These are phyloP conservation scores for Styphnolobium japonicum DNA, from an alignment of 306 rosid species.

Conservation along the genomic window DNA sequence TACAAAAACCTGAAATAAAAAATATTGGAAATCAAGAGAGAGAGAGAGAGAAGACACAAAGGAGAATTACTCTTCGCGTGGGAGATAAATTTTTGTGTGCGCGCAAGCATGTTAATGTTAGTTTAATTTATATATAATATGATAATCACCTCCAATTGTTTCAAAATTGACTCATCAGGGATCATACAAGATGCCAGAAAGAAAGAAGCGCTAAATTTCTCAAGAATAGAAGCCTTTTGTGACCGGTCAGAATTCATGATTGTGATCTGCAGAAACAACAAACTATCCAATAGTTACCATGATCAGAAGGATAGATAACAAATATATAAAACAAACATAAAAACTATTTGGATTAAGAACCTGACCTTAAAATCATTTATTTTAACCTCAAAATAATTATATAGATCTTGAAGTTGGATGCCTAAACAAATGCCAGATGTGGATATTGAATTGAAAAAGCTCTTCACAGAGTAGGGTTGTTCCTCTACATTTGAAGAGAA, in stretches of 20 bases:
- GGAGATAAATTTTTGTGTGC: not conserved
- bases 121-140: not conserved
- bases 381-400: slow-evolving; percentile 59
- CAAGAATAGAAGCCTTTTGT: slow-evolving; percentile 48
- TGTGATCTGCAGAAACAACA: slow-evolving; percentile 48
- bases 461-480: slow-evolving; percentile 34
- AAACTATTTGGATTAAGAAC: not conserved
- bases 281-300: slow-evolving; percentile 2
- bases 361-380: slow-evolving; percentile 69
- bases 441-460: slow-evolving; percentile 44
- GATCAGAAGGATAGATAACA: slow-evolving; percentile 15
- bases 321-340: slow-evolving; percentile 18
- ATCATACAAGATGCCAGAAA: slow-evolving; percentile 58
- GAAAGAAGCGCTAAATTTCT: slow-evolving; percentile 55
- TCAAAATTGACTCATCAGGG: slow-evolving; percentile 62
- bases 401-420: slow-evolving; percentile 56
- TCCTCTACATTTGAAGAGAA: slow-evolving; percentile 39
- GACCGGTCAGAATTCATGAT: slow-evolving; percentile 44
- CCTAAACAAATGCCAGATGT: slow-evolving; percentile 26
- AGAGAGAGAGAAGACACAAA: not conserved
- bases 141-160: slow-evolving; percentile 74
- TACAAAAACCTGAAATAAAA: slow-evolving; percentile 60
- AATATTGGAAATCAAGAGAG: slow-evolving; percentile 7
- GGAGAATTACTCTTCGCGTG: not conserved
- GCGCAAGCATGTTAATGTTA: not conserved